Evolutionary conservation across 1,139 yeast species (phyloP).

Genomic region (Magnusiomyces tetraspermus): DNA sequence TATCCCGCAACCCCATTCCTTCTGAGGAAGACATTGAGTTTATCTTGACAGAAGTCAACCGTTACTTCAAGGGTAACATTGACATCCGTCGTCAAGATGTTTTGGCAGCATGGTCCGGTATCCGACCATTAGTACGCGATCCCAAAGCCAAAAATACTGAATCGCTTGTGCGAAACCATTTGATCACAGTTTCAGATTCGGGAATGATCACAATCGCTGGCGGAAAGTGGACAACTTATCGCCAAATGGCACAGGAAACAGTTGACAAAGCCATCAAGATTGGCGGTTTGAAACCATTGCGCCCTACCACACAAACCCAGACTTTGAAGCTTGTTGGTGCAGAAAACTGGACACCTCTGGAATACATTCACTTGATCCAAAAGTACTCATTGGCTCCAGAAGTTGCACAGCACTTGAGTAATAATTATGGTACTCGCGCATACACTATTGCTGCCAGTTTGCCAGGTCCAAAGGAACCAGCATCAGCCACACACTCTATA

Average conservation of each 20-base stretch:
- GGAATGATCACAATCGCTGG: constrained; percentile 88
- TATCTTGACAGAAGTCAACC: constrained; percentile 77
- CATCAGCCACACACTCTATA: constrained; percentile 31
- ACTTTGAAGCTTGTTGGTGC: constrained; percentile 66
- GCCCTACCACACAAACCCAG: constrained; percentile 53
- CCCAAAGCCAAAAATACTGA: constrained; percentile 60
- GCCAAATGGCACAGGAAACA: constrained; percentile 97
- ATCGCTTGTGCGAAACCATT: constrained; percentile 84
- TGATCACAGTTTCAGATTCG: constrained; percentile 59
- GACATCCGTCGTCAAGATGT: constrained; percentile 87
- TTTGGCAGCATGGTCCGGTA: constrained; percentile 93
- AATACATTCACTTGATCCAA: constrained; percentile 74
- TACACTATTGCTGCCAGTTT: constrained; percentile 53
- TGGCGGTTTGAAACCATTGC: constrained; percentile 35
- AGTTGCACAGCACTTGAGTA: constrained; percentile 74
- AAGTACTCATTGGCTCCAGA: constrained; percentile 63
- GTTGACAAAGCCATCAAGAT: constrained; percentile 61
- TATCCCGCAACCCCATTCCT: constrained; percentile 60
- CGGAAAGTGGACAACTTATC: constrained; percentile 97
- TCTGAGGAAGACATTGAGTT: constrained; percentile 85
- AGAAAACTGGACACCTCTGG: constrained; percentile 51
- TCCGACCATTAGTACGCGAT: constrained; percentile 87
- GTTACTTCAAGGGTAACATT: constrained; percentile 64
- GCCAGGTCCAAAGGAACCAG: constrained; percentile 7
- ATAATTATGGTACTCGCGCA: constrained; percentile 86